These are phyloP conservation scores for Colletotrichum sp. DNA, from an alignment of 2,329 filamentous ascomycete genomes.

Conservation along the genomic window DNA sequence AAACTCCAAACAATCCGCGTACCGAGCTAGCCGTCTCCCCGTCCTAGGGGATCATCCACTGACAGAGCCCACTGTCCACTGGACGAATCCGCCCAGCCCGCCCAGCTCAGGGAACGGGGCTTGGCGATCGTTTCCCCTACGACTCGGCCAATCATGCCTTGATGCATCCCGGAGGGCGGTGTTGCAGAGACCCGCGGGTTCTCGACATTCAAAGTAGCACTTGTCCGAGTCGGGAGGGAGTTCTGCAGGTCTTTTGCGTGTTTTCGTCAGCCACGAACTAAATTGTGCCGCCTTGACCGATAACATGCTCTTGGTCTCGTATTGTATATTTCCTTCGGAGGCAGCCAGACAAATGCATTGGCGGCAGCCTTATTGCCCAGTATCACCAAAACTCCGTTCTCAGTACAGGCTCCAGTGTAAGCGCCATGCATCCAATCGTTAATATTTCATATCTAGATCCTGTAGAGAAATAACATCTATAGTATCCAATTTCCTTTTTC, in stretches of 20 bases:
- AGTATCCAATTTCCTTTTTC: not conserved
- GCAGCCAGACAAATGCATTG: not conserved
- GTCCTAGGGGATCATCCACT: not conserved
- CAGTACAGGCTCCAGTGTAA: not conserved
- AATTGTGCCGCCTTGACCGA: not conserved
- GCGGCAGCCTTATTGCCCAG: not conserved
- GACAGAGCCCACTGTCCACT: not conserved
- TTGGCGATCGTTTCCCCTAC: constrained; percentile 15
- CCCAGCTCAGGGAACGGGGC: constrained; percentile 10
- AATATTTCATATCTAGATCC: not conserved
- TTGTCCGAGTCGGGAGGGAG: constrained; percentile 2
- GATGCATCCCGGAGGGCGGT: not conserved
- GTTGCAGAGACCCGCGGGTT: not conserved
- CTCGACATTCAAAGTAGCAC: not conserved
- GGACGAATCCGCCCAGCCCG: not conserved
- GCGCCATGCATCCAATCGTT: not conserved
- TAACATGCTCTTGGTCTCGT: not conserved
- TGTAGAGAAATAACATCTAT: not conserved
- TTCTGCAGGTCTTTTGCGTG: not conserved
- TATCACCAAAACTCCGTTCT: not conserved
- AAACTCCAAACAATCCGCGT: constrained; percentile 14
- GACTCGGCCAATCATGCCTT: constrained; percentile 7
- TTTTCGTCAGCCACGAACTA: constrained; percentile 10
- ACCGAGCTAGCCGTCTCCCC: constrained; percentile 11
- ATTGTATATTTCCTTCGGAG: not conserved